These are phyloP conservation scores for Dendrobium catenatum DNA, from an alignment of 106 monocot genomes.

Conservation along the genomic window DNA sequence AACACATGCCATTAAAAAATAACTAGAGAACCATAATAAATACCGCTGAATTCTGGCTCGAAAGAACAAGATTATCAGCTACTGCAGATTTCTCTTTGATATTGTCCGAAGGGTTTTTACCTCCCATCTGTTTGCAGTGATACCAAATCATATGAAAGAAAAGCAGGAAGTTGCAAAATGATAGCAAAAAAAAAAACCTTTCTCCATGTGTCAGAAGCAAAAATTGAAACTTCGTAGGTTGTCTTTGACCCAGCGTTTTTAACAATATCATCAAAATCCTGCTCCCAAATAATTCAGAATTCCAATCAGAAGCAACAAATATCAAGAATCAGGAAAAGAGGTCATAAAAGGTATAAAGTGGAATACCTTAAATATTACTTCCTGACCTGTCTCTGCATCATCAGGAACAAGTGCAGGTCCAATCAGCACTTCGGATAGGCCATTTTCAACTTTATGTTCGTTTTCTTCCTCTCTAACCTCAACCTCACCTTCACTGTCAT, in stretches of 20 bases:
- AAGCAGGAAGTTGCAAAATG: neutral
- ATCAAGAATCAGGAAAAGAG: neutral
- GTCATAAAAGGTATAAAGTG: neutral
- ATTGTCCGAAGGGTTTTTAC: conserved; percentile 13
- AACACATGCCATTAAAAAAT: neutral
- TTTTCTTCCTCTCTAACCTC: conserved; percentile 19
- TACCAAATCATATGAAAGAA: conserved; percentile 1
- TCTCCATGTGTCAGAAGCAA: conserved; percentile 77
- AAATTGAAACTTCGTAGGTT: conserved; percentile 79
- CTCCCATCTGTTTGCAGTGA: conserved; percentile 35
- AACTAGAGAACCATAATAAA: neutral
- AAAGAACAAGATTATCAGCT: conserved; percentile 5
- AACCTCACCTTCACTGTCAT: conserved; percentile 72
- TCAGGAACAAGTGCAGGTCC: conserved; percentile 35
- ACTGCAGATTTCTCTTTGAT: conserved; percentile 4
- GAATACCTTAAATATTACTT: conserved; percentile 44
- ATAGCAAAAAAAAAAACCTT: conserved; percentile 43
- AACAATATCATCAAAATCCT: conserved; percentile 56
- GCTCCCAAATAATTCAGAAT: neutral
- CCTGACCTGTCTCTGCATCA: conserved; percentile 26
- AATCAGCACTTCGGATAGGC: conserved; percentile 17
- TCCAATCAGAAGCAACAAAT: neutral
- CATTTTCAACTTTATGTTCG: conserved; percentile 14
- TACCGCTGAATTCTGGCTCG: conserved; percentile 32
- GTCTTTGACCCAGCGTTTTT: conserved; percentile 56